Evolutionary conservation across 768 basidiomycete genomes (phyloP).

Genomic region (Boletus subcaerulescens): DNA sequence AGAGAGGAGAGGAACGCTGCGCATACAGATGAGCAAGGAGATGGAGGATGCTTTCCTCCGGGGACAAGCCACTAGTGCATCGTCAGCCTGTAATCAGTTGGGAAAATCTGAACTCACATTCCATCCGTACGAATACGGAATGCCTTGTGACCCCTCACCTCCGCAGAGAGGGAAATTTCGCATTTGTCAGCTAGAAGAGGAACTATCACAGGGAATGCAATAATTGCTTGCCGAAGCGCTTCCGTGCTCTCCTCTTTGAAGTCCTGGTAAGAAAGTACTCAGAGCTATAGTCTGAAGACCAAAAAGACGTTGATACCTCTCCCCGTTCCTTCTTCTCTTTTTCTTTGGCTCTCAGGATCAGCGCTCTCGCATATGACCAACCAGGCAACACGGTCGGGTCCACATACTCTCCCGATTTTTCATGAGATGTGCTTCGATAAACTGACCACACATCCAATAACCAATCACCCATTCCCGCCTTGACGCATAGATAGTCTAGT

Average conservation of each 20-base stretch:
- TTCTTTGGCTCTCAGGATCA: slow-evolving; percentile 59
- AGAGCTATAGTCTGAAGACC: neutral
- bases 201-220: slow-evolving; percentile 76
- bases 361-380: slow-evolving; percentile 67
- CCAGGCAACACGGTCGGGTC: slow-evolving; percentile 71
- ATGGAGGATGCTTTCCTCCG: slow-evolving; percentile 53
- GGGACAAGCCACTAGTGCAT: slow-evolving; percentile 33
- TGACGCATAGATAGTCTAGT: slow-evolving; percentile 82
- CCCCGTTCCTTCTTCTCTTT: slow-evolving; percentile 42
- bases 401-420: slow-evolving; percentile 30
- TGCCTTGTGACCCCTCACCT: slow-evolving; percentile 56
- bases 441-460: slow-evolving; percentile 58
- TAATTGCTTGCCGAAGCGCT: slow-evolving; percentile 71
- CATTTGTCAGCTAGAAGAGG: slow-evolving; percentile 84
- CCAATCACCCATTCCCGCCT: slow-evolving; percentile 79
- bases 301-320: slow-evolving; percentile 23
- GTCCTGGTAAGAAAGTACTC: slow-evolving; percentile 35
- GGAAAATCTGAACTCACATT: slow-evolving; percentile 41
- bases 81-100: slow-evolving; percentile 5
- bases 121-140: slow-evolving; percentile 71
- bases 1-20: slow-evolving; percentile 69
- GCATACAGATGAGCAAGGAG: slow-evolving; percentile 88
- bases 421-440: slow-evolving; percentile 7
- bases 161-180: slow-evolving; percentile 59
- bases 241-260: slow-evolving; percentile 53